Evolutionary conservation across 2,329 filamentous ascomycete species (phyloP).

Genomic region (Trichoderma brevicompactum): DNA sequence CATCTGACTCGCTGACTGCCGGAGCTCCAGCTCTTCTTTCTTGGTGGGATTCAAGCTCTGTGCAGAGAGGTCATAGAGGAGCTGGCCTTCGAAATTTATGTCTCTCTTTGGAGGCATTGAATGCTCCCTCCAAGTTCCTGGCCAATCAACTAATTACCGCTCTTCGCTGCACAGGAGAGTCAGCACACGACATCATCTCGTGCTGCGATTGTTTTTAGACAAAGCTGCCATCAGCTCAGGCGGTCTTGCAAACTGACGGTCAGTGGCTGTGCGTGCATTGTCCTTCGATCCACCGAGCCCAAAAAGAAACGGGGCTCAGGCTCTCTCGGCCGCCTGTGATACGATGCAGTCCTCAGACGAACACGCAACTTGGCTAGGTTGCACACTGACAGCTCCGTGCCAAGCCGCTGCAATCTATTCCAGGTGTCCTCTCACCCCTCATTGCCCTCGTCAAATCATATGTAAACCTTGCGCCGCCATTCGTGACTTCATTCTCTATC

Average conservation of each 20-base stretch:
- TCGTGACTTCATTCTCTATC: neutral
- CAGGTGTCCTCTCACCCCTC: slow-evolving; percentile 6
- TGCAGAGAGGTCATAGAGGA: neutral
- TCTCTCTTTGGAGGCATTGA: neutral
- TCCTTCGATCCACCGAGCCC: slow-evolving; percentile 21
- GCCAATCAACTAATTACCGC: neutral
- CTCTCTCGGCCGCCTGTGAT: slow-evolving; percentile 16
- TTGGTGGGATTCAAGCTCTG: too few relatives aligned
- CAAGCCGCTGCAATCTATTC: neutral
- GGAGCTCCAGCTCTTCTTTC: neutral
- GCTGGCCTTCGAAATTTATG: neutral
- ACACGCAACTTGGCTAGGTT: slow-evolving; percentile 14
- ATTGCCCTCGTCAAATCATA: neutral
- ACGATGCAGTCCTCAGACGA: slow-evolving; percentile 20
- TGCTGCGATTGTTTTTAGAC: neutral
- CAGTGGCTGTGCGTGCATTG: slow-evolving; percentile 26
- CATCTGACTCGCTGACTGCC: slow-evolving; percentile 9
- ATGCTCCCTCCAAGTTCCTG: neutral
- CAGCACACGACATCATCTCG: neutral
- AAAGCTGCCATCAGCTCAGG: neutral
- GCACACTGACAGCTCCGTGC: slow-evolving; percentile 16
- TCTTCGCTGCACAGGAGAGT: neutral
- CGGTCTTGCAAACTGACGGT: neutral
- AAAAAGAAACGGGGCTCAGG: slow-evolving; percentile 18
- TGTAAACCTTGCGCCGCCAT: neutral